A percentile compares a stretch with the other conserved stretches of the same genome.
Conservation (phyloP, 164 flowering plant species). For the Stephania cephalantha region DNA sequence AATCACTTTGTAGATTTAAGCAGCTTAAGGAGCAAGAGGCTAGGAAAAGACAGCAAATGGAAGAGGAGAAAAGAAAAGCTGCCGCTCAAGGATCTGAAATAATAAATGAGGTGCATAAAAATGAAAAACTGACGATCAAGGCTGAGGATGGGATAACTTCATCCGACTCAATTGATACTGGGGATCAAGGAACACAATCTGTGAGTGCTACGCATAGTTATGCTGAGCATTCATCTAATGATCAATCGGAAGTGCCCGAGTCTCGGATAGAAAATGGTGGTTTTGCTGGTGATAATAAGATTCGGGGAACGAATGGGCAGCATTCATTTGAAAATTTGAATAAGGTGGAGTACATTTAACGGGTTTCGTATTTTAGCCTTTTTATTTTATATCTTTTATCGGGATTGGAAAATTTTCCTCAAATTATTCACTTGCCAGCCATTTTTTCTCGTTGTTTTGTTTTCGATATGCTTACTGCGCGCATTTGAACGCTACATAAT, state of each 20-base stretch:
- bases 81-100: conserved; percentile 24
- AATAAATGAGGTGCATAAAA: conserved; percentile 22
- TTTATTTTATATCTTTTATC: neutral
- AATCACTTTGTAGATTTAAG: conserved; percentile 54
- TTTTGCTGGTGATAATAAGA: conserved; percentile 11
- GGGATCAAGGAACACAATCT: conserved; percentile 12
- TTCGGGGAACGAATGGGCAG: conserved; percentile 12
- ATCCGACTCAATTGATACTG: conserved; percentile 15
- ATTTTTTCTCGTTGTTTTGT: neutral
- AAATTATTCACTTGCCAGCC: neutral
- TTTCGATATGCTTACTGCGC: neutral
- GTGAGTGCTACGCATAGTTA: conserved; percentile 11
- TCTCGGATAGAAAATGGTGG: conserved; percentile 16
- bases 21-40: conserved; percentile 82
- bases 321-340: conserved; percentile 13
- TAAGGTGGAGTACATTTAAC: conserved; percentile 3
- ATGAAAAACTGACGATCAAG: conserved; percentile 19
- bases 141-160: conserved; percentile 17
- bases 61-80: conserved; percentile 60
- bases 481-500: neutral
- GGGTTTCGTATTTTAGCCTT: neutral
- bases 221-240: conserved; percentile 18
- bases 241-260: conserved; percentile 11
- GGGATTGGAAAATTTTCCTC: neutral
- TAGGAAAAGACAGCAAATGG: conserved; percentile 49